Percentiles rank a stretch among this genome's conserved stretches.
Conservation (phyloP, 768 basidiomycete genomes). For the Lanmaoa rubissima region DNA sequence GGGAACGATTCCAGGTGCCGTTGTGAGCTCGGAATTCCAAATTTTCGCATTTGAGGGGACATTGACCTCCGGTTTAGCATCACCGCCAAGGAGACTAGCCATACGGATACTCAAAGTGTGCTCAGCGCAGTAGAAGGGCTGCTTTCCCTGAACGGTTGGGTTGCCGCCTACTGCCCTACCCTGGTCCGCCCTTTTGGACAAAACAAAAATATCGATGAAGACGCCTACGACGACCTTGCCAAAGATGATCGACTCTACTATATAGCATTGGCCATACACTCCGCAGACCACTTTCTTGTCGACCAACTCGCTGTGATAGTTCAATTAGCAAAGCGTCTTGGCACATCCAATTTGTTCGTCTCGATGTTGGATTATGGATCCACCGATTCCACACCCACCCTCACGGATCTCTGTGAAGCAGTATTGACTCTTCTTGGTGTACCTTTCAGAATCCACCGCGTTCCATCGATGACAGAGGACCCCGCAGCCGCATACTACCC, state of each 20-base stretch:
- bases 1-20: slow-evolving; percentile 89
- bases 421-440: slow-evolving; percentile 92
- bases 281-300: slow-evolving; percentile 97
- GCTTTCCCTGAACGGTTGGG: slow-evolving; percentile 97
- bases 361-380: slow-evolving; percentile 98
- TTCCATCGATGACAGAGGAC: slow-evolving; percentile 90
- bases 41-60: neutral
- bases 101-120: slow-evolving; percentile 89
- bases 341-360: slow-evolving; percentile 88
- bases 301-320: slow-evolving; percentile 98
- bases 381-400: slow-evolving; percentile 89
- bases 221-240: slow-evolving; percentile 87
- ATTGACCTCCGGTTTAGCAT: slow-evolving; percentile 49
- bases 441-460: slow-evolving; percentile 88
- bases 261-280: slow-evolving; percentile 93
- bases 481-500: slow-evolving; percentile 92
- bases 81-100: slow-evolving; percentile 74
- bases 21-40: slow-evolving; percentile 55
- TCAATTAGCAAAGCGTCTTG: slow-evolving; percentile 89
- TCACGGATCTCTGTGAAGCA: slow-evolving; percentile 93
- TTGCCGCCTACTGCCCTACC: slow-evolving; percentile 91
- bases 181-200: slow-evolving; percentile 93
- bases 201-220: slow-evolving; percentile 67
- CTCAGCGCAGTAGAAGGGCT: slow-evolving; percentile 89
- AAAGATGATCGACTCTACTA: slow-evolving; percentile 85